These are phyloP conservation scores for Ceratocystiopsis minuta DNA, from an alignment of 2,329 filamentous ascomycete species.

Conservation along the genomic window DNA sequence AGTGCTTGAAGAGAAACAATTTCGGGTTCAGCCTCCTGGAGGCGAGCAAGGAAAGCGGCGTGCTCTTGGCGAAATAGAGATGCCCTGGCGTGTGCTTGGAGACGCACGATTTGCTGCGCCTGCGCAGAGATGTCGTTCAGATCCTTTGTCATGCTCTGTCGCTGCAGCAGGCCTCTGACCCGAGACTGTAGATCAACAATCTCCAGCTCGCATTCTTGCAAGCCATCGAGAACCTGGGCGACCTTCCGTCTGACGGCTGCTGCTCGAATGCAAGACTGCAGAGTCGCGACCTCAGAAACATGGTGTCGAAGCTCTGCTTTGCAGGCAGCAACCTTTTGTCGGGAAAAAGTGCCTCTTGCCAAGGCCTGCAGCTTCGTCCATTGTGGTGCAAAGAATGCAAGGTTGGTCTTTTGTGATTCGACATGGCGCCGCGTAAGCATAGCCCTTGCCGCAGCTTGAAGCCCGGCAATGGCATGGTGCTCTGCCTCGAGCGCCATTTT, in stretches of 20 bases:
- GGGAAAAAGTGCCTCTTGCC: constrained; percentile 28
- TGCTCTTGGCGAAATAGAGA: constrained; percentile 43
- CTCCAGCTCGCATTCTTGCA: constrained; percentile 27
- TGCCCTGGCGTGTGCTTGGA: constrained; percentile 55
- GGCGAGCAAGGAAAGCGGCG: constrained; percentile 44
- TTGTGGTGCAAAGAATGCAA: constrained; percentile 29
- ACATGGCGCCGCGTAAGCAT: constrained; percentile 39
- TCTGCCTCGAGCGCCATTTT: constrained; percentile 32
- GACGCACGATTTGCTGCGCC: constrained; percentile 33
- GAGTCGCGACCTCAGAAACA: constrained; percentile 21
- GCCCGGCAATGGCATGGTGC: constrained; percentile 28
- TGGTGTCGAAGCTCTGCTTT: constrained; percentile 31
- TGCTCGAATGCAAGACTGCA: constrained; percentile 37
- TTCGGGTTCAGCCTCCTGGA: constrained; percentile 49
- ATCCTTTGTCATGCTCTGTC: constrained; percentile 29
- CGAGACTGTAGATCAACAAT: constrained; percentile 37
- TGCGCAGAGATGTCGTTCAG: constrained; percentile 39
- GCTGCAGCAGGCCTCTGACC: constrained; percentile 42
- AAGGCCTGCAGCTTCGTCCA: constrained; percentile 33
- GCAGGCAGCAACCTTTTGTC: constrained; percentile 25
- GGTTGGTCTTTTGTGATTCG: constrained; percentile 28
- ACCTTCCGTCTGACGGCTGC: constrained; percentile 34
- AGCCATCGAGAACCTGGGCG: constrained; percentile 25
- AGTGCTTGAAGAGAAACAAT: constrained; percentile 57
- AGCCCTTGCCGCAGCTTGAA: constrained; percentile 52